Percentiles rank a stretch among this genome's conserved stretches.
Conservation (phyloP, 768 basidiomycete genomes). For the Rhodosporidiobolus odoratus region DNA sequence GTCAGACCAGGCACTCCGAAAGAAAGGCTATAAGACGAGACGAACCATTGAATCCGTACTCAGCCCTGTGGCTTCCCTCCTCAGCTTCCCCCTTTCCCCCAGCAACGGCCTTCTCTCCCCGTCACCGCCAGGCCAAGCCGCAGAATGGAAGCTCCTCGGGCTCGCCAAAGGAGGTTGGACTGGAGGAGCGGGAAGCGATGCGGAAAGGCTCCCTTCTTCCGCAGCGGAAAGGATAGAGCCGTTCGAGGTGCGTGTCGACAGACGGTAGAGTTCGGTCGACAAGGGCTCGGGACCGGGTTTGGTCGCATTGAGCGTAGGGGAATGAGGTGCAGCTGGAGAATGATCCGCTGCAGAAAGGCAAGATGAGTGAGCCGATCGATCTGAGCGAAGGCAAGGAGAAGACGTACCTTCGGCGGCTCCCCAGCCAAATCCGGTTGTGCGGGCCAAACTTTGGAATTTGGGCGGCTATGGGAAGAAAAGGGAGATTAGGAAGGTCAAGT, state of each 20-base stretch:
- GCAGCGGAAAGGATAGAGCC: neutral
- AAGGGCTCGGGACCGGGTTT: neutral
- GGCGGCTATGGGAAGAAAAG: neutral
- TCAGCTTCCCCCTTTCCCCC: neutral
- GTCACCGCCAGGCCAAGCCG: neutral
- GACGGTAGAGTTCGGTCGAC: neutral
- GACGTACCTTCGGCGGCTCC: conserved; percentile 13
- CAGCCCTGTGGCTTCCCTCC: neutral
- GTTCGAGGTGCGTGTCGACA: neutral
- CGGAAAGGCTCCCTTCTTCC: neutral
- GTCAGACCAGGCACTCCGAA: neutral
- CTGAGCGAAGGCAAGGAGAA: neutral
- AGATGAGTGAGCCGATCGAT: neutral
- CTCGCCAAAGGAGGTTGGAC: neutral
- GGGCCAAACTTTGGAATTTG: neutral
- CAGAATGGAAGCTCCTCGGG: neutral
- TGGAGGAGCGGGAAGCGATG: neutral
- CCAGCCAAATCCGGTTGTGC: conserved; percentile 5
- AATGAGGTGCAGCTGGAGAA: neutral
- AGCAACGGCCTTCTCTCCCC: conserved; percentile 25
- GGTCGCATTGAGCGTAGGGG: neutral
- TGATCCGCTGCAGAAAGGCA: neutral
- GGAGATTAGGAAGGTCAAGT: neutral
- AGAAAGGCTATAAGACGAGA: neutral
- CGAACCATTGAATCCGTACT: conserved; percentile 8